These are phyloP conservation scores for Phytophthora citrophthora DNA, from an alignment of 352 stramenopile genomes.

Conservation along the genomic window DNA sequence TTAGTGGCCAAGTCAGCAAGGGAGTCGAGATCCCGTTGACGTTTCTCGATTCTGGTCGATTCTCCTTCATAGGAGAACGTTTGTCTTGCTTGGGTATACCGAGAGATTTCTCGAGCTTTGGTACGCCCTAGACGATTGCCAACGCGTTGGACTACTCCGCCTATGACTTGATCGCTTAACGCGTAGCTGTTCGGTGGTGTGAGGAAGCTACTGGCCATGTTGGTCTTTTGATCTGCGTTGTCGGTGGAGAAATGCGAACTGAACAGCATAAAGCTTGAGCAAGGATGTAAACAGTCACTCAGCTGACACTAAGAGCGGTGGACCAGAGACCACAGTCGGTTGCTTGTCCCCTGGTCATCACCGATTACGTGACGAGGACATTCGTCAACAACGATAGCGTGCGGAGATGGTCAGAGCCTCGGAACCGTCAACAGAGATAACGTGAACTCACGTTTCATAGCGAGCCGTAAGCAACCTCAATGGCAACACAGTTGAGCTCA, in stretches of 20 bases:
- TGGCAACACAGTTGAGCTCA: no score
- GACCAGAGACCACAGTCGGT: not conserved
- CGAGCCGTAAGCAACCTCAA: not conserved
- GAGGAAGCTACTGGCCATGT: slow-evolving; percentile 17
- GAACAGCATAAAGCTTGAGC: not conserved
- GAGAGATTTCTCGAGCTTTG: not conserved
- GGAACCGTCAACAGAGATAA: slow-evolving; percentile 7
- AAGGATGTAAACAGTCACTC: not conserved
- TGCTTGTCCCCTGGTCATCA: slow-evolving; percentile 6
- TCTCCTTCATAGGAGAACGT: not conserved
- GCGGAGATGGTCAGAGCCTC: not conserved
- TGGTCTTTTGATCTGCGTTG: not conserved
- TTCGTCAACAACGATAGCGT: slow-evolving; percentile 22
- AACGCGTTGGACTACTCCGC: slow-evolving; percentile 1
- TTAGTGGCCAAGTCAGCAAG: not conserved
- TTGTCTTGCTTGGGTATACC: slow-evolving; percentile 9
- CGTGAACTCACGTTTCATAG: slow-evolving; percentile 12
- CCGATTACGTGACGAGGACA: slow-evolving; percentile 11
- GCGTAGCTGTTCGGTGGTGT: slow-evolving; percentile 3
- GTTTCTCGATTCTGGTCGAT: not conserved
- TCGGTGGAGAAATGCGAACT: slow-evolving; percentile 8
- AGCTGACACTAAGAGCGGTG: not conserved
- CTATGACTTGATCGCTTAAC: slow-evolving; percentile 15
- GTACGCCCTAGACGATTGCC: not conserved
- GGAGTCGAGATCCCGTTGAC: not conserved